Evolutionary conservation across 2,329 filamentous ascomycete genomes (phyloP), one percentile per base, ranked within the genome.

Genomic region (Rutstroemia sp.): DNA sequence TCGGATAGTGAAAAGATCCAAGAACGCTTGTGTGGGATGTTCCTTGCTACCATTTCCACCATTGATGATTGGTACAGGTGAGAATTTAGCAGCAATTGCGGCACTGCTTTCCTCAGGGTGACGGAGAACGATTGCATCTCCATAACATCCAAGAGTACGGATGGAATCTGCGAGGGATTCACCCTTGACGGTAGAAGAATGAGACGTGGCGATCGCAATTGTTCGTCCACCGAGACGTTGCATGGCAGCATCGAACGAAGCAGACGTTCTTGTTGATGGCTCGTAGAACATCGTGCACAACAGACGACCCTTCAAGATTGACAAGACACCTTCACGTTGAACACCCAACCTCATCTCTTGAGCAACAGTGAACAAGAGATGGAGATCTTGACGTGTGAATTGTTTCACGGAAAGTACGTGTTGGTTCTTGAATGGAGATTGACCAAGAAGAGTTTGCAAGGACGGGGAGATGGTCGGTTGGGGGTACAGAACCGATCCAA

Each of bases 211-310:
- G 68, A 97, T 86, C 52, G 86, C 79, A 54, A 99, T 81, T 3
- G 88, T 92, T 49, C 90, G 83, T 48, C 94, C 94, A 64, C 94
- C 94, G 5, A 99, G 86, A 52, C 95, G 88, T 78, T 99, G 95
- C 94, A 99, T 99, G 44, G 94, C 94, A 56, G 92, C 89, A 69
- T 99, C 94, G 67, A 99, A 99, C 3, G 94, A 99, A 39, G 89
- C 84, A 12, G 92, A 96, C 5, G 94, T 99, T 54, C 94, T 83
- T 2, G 94, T 99, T 0, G 92, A 97, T 2, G 94, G 94, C 78
- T 99, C 94, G 73, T 92, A 99, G 81, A 99, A 99, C 76, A 99
- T 84, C 2, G 89, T 94, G 74, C 87, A 90, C 39, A 99, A 80
- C 12, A 99, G 83, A 47, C 88, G 85, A 27, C 92, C 91, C 66